Base-by-base conservation (phyloP, 768 basidiomycete species). In the Terana coerulea region DNA sequence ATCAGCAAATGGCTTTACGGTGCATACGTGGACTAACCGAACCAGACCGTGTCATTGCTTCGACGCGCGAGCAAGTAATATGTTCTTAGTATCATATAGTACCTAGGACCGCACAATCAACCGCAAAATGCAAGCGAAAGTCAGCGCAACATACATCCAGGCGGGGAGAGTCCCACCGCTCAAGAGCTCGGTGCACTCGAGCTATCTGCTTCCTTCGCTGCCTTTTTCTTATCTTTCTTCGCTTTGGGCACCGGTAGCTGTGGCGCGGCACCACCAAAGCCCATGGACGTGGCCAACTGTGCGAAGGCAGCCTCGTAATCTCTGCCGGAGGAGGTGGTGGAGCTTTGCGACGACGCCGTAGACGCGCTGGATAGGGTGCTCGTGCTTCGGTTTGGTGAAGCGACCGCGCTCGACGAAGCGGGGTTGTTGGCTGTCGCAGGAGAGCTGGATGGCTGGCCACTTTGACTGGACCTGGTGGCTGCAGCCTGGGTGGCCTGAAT, bases 281-380 rank as follows among this genome's bases (percentile, higher is more conserved):
- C 65, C 44, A 63, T 63, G 0, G 62, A 59, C 1, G 58, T 50
- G 1, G 64, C 57, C 12, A 69, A 56, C 7, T 55, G 44, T 1
- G 57, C 66, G 45, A 65, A 65, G 2, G 62, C 59, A 6, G 60
- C 56, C 49, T 65, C 64, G 47, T 58, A 67, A 46, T 69, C 51
- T 48, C 62, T 66, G 8, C 51, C n/a, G 41, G 53, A 14, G 43
- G 35, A 15, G 31, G 9, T 15, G 15, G 31, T 33, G 31, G 31
- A 9, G 9, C 17, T 3, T n/a, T n/a, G 22, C 30, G 10, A 22
- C 5, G 50, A 30, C 11, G 41, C 7, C 19, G 36, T 11, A 4
- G 35, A 22, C 19, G 36, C 39, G 39, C 7, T n/a, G 15, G 17
- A 3, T 11, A 41, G 5, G 26, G 37, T 31, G 4, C 9, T 7